Evolutionary conservation across 2,329 filamentous ascomycete genomes (phyloP), one percentile per base, ranked within the genome.

Genomic region (Fusarium aywerte): DNA sequence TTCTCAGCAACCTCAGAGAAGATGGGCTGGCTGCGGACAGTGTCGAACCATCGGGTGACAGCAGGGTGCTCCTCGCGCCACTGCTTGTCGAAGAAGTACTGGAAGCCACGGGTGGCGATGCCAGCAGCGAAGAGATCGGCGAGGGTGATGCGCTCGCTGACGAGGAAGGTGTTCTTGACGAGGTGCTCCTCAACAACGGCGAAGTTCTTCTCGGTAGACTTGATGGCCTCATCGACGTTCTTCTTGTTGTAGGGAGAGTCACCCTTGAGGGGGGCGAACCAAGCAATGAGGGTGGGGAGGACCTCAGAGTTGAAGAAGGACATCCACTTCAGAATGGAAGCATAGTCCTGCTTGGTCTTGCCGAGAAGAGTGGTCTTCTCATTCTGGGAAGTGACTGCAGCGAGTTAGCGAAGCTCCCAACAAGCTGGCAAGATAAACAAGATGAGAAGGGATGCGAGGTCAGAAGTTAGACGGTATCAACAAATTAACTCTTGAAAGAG

Each of bases 261-360:
- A 79, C 96, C 96, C 74, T 93, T 80, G 73, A 98, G 89, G 73
- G 96, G 96, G 73, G 87, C 87, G 89, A 92, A 96, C 92, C 93
- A 97, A 79, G 81, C 85, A 82, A 85, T 90, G 72, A 98, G 83
- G 70, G 83, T 80, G 69, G 87, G 80, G 73, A 97, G 86, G 76
- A 97, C 80, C 86, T 99, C 95, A 63, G 83, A 80, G 89, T 98
- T 99, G 88, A 91, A 92, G 84, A 90, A 98, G 72, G 95, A 98
- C 90, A 97, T 90, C 96, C 96, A 99, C 83, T 92, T 92, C 80
- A 99, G 87, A 82, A 99, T 99, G 74, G 94, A 94, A 76, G 96
- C 96, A 83, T 98, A 95, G 80, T 99, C 96, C 87, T 99, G 95
- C 91, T 99, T 99, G 85, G 94, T 99, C 91, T 98, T 98, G 79